Percentiles rank a stretch among this genome's conserved stretches.
These are phyloP conservation scores for Ophiocytium majus DNA, from an alignment of 352 stramenopile genomes.

Conservation along the genomic window DNA sequence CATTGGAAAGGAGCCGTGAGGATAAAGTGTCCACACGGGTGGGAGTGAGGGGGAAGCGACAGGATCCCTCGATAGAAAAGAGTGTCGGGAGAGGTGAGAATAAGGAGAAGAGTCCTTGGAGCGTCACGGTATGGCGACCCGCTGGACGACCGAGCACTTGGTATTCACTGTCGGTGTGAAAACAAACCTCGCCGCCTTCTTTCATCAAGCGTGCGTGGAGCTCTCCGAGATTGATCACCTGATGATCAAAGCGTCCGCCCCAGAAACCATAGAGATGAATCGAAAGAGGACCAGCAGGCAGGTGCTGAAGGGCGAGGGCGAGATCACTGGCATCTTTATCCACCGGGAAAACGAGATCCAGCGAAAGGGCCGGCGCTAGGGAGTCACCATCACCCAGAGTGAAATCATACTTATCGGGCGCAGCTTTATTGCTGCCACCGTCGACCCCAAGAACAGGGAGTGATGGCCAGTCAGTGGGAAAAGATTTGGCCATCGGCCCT, in stretches of 20 bases:
- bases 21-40: neutral
- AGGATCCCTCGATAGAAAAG: neutral
- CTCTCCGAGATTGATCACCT: neutral
- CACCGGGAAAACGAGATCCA: neutral
- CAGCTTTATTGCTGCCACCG: neutral
- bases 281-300: neutral
- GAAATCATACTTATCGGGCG: neutral
- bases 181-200: neutral
- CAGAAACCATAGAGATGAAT: slow-evolving; percentile 2
- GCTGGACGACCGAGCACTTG: neutral
- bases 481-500: neutral
- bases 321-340: neutral
- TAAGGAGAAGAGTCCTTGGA: neutral
- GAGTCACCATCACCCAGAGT: neutral
- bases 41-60: neutral
- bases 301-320: neutral
- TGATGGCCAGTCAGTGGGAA: neutral
- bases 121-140: neutral
- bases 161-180: neutral
- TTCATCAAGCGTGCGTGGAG: neutral
- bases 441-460: neutral
- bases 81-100: neutral
- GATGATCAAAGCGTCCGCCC: neutral
- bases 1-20: neutral
- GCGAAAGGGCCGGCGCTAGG: neutral